Conservation (phyloP, 2,329 filamentous ascomycete species). For the Amesomyces nigricolor region DNA sequence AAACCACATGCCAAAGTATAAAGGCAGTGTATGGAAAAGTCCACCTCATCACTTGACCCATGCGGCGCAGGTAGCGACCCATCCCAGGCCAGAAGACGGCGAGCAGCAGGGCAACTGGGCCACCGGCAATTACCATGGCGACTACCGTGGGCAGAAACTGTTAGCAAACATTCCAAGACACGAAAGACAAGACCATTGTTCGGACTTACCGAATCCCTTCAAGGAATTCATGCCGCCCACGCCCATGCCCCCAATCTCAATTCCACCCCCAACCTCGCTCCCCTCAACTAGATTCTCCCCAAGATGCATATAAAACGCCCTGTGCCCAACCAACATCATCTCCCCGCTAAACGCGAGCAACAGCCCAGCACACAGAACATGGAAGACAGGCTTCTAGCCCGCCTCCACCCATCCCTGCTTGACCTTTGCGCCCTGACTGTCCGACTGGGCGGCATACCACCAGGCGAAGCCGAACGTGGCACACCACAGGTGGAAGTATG, state of each 20-base stretch:
- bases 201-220: not conserved
- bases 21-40: not conserved
- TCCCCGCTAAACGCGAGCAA: not conserved
- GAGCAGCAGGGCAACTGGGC: not conserved
- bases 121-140: not conserved
- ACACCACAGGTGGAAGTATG: conserved; percentile 11
- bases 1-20: not conserved
- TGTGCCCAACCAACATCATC: not conserved
- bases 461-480: conserved; percentile 6
- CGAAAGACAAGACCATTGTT: too few species aligned
- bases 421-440: not conserved
- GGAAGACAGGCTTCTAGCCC: conserved; percentile 11
- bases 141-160: not conserved
- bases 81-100: not conserved
- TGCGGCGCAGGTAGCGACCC: not conserved
- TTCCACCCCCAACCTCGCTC: not conserved
- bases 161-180: too few species aligned
- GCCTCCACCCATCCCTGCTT: not conserved
- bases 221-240: not conserved
- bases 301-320: not conserved
- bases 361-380: conserved; percentile 4
- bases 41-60: not conserved
- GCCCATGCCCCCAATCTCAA: not conserved
- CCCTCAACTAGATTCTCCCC: not conserved
- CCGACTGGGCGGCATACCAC: conserved; percentile 5